These are phyloP conservation scores for Ophiocordyceps polyrhachis-furcata DNA, from an alignment of 2,329 filamentous ascomycete species.

Conservation along the genomic window DNA sequence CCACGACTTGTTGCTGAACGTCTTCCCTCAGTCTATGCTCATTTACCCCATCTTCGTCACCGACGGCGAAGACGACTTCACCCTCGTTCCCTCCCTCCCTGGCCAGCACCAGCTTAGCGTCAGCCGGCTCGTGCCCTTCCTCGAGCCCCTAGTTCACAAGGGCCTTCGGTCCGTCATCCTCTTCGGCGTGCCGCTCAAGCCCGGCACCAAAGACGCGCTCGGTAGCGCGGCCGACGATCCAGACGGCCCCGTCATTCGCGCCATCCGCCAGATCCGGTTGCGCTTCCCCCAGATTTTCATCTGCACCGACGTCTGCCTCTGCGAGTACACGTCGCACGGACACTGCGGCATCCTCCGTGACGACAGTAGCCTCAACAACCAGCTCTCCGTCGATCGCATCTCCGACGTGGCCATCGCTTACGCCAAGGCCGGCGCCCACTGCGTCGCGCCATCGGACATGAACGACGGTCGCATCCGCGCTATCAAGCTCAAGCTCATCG, in stretches of 20 bases:
- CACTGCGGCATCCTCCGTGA: conserved; percentile 93
- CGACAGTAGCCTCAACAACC: conserved; percentile 84
- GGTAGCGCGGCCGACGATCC: conserved; percentile 89
- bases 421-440: conserved; percentile 87
- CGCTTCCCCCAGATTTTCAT: conserved; percentile 85
- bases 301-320: conserved; percentile 83
- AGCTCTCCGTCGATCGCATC: conserved; percentile 81
- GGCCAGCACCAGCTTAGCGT: conserved; percentile 78
- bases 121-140: conserved; percentile 68
- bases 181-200: conserved; percentile 77
- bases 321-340: conserved; percentile 95
- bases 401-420: conserved; percentile 97
- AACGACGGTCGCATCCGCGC: conserved; percentile 94
- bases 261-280: conserved; percentile 67
- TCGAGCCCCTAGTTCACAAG: conserved; percentile 73
- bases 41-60: conserved; percentile 96
- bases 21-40: conserved; percentile 61
- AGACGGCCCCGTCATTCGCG: conserved; percentile 73
- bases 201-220: conserved; percentile 71
- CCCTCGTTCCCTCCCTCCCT: conserved; percentile 73
- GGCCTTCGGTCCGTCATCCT: conserved; percentile 85
- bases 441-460: conserved; percentile 95
- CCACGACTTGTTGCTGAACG: neutral
- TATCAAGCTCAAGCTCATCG: conserved; percentile 95
- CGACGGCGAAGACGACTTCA: conserved; percentile 84